Conservation (phyloP, 352 stramenopile genomes). For the Pythium oligandrum region DNA sequence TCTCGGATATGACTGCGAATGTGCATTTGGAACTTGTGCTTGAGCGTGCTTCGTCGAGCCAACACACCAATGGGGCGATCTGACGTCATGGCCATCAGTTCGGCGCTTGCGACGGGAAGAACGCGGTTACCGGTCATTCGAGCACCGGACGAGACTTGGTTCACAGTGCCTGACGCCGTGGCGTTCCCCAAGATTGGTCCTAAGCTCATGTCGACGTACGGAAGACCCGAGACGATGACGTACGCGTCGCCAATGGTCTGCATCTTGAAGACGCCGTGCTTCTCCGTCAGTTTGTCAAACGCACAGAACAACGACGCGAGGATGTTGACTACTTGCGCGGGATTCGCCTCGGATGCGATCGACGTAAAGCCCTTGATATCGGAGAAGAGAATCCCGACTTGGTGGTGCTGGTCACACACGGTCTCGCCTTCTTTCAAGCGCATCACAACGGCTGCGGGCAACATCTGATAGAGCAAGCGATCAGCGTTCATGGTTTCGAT, state of each 20-base stretch:
- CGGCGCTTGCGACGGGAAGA: slow-evolving; percentile 27
- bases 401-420: slow-evolving; percentile 82
- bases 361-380: slow-evolving; percentile 92
- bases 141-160: not conserved
- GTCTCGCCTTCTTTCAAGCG: slow-evolving; percentile 80
- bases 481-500: slow-evolving; percentile 84
- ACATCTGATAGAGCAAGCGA: slow-evolving; percentile 82
- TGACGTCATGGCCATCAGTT: slow-evolving; percentile 12
- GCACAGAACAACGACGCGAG: slow-evolving; percentile 89
- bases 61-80: slow-evolving; percentile 12
- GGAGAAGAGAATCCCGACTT: slow-evolving; percentile 87
- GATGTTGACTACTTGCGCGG: slow-evolving; percentile 87
- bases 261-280: slow-evolving; percentile 92
- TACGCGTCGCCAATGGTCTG: slow-evolving; percentile 93
- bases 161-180: not conserved
- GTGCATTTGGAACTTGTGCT: slow-evolving; percentile 81
- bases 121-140: slow-evolving; percentile 34
- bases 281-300: slow-evolving; percentile 90
- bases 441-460: slow-evolving; percentile 79
- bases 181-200: slow-evolving; percentile 33
- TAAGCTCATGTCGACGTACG: slow-evolving; percentile 84
- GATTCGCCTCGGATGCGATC: slow-evolving; percentile 79
- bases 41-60: slow-evolving; percentile 55
- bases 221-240: slow-evolving; percentile 83
- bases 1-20: slow-evolving; percentile 78